Evolutionary conservation across 768 basidiomycete genomes (phyloP), one percentile per base, ranked within the genome.

Genomic region (Serendipita sp.): DNA sequence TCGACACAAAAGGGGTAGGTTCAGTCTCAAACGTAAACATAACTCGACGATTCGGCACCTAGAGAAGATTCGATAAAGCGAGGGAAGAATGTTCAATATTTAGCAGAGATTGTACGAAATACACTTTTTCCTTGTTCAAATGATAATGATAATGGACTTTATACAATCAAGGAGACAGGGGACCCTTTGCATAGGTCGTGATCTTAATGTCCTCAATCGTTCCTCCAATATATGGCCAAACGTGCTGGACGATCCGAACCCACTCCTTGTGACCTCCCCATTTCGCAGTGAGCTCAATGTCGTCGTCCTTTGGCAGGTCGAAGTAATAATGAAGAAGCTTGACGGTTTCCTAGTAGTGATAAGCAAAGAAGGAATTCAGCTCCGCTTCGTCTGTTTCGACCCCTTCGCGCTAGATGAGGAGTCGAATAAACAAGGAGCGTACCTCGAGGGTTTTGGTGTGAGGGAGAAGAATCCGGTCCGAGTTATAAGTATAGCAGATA

Each of bases 391-490:
- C n/a, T n/a, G n/a, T n/a, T n/a, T n/a, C n/a, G n/a, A n/a, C n/a
- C n/a, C n/a, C n/a, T n/a, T n/a, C n/a, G n/a, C n/a, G n/a, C n/a
- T n/a, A 38, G 14, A 38, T 38, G 34, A 1, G 1, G 34, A 14
- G 34, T 38, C 14, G 7, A 38, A 38, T 1, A 28, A 4, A 28
- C 31, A 3, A 24, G 11, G 53, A 9, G 28, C n/a, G 22, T 58
- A 58, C 53, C 53, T 58, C 53, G 53, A 58, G 22, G 1, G 53
- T 58, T n/a, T 58, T 58, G 22, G 53, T 58, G 24, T 58, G 53
- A 22, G 53, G 53, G 53, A 58, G 53, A 11, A 58, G 53, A n/a
- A 58, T 58, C 2, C 53, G 22, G 31, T 58, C 53, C 53, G 13
- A 28, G 22, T 58, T 33, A 31, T 28, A 28, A 9, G 53, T 5